These are phyloP conservation scores for Blastobotrys proliferans DNA, from an alignment of 1,139 yeast genomes.

Conservation along the genomic window DNA sequence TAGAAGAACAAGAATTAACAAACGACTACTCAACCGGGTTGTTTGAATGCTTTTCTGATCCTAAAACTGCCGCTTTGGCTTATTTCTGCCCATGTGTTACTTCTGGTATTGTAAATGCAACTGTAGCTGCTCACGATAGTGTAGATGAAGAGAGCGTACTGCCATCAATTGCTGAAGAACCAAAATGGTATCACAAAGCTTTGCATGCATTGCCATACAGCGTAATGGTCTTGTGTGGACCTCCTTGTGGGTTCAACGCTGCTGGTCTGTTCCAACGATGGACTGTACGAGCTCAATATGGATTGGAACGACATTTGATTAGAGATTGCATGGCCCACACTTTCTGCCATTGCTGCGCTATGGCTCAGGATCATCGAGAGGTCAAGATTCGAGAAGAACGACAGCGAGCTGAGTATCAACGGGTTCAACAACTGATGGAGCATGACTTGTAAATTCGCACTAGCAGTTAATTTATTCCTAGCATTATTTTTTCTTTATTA, in stretches of 20 bases:
- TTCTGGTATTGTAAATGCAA: conserved; percentile 19
- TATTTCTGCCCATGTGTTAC: conserved; percentile 19
- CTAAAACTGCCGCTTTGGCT: conserved; percentile 14
- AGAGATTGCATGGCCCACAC: conserved; percentile 16
- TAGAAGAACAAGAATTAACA: conserved; percentile 8
- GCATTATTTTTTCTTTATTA: neutral
- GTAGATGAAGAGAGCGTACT: conserved; percentile 2
- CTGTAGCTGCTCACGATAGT: conserved; percentile 4
- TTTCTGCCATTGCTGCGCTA: conserved; percentile 20
- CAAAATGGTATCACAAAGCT: conserved; percentile 10
- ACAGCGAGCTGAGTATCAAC: conserved; percentile 9
- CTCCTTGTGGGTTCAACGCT: conserved; percentile 8
- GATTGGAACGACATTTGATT: conserved; percentile 10
- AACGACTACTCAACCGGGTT: conserved; percentile 20
- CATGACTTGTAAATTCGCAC: conserved; percentile 9
- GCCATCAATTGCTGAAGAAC: neutral
- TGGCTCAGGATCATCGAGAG: conserved; percentile 24
- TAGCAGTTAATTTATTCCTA: neutral
- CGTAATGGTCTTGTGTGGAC: conserved; percentile 10
- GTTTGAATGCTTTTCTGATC: conserved; percentile 17
- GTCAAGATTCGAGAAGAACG: conserved; percentile 18
- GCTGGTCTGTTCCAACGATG: conserved; percentile 18
- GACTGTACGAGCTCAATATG: conserved; percentile 17
- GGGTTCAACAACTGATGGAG: conserved; percentile 7
- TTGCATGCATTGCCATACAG: conserved; percentile 15